Evolutionary conservation across 2,329 filamentous ascomycete species (phyloP), one percentile per base, ranked within the genome.

Genomic region (Cordyceps fumosorosea): DNA sequence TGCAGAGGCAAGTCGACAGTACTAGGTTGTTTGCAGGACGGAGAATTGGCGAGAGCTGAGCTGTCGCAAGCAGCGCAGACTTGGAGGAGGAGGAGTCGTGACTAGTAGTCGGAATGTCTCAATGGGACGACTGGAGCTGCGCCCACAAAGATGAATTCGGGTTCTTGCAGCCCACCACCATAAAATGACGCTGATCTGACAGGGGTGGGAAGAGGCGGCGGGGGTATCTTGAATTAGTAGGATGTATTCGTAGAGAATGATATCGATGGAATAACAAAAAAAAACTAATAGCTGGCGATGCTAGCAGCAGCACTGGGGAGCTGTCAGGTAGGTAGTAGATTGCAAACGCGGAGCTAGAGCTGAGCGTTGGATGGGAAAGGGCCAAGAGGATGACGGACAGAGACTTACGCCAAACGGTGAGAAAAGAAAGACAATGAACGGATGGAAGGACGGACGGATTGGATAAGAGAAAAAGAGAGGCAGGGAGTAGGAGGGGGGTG

Each of bases 161-260:
- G 10, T 34, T 26, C 40, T 16, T 47, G 51, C 26, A 29, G 10
- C 45, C 29, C 56, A 51, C 56, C 34, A 32, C 26, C 22, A 34
- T 45, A 47, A 53, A 60, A 60, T 60, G 57, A 60, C 57, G 57
- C 57, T 53, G 57, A 51, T 26, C 37, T 53, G 22, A 53, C 57
- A 60, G 57, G 57, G 57, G 50, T 53, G 26, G 12, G n/a, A 29
- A n/a, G 48, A 53, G 57, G 34, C 56, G 47, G 57, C 57, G 48
- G 57, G 48, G 57, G 48, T 59, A 52, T 59, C 47, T 59, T 52
- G 47, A 32, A 59, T 59, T 44, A 34, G 26, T 48, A 51, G 24
- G 24, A 20, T 52, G 37, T 29, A 7, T 29, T 29, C 29, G 29
- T 2, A 48, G n/a, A 62, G 8, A 61, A 62, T 62, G 61, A 62